phyloP scores from a whole-genome alignment of 2,329 filamentous ascomycete species.

The Torrubiellomyces zombiae region DNA sequence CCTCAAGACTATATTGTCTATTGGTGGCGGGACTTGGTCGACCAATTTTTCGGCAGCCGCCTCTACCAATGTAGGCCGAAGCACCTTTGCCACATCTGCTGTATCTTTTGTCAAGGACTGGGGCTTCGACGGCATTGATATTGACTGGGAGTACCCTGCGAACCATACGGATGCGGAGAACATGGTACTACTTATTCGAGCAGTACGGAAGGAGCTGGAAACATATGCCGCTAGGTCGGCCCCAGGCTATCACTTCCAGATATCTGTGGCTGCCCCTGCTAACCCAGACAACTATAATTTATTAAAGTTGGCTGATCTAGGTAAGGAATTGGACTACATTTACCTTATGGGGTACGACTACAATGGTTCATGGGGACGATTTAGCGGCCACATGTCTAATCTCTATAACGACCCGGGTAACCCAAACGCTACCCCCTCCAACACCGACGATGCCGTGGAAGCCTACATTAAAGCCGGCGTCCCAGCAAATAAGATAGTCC shows the following conservation, averaged over 20 bases:
- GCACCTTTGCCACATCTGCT: conserved; percentile 50
- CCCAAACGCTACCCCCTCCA: conserved; percentile 48
- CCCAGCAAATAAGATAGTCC: conserved; percentile 45
- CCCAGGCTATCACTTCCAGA: conserved; percentile 27
- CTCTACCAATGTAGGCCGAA: conserved; percentile 37
- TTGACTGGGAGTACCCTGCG: conserved; percentile 21
- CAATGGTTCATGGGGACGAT: conserved; percentile 48
- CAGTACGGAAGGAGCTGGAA: conserved; percentile 27
- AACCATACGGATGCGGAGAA: conserved; percentile 20
- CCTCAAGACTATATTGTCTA: conserved; percentile 58
- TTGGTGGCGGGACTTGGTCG: conserved; percentile 74
- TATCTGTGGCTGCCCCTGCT: conserved; percentile 33
- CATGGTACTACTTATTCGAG: conserved; percentile 22
- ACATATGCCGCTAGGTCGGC: conserved; percentile 22
- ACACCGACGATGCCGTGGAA: conserved; percentile 43
- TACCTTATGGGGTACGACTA: conserved; percentile 63
- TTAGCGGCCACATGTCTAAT: conserved; percentile 54
- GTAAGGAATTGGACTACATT: conserved; percentile 32
- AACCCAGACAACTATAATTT: conserved; percentile 29
- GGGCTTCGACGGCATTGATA: conserved; percentile 37
- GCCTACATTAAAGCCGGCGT: conserved; percentile 49
- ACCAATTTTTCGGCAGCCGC: conserved; percentile 52
- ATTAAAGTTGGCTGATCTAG: conserved; percentile 28
- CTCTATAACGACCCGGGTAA: conserved; percentile 38
- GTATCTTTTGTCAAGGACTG: conserved; percentile 56